These are phyloP conservation scores for Syzygium aromaticum DNA, from an alignment of 345 rosid species.

Conservation along the genomic window DNA sequence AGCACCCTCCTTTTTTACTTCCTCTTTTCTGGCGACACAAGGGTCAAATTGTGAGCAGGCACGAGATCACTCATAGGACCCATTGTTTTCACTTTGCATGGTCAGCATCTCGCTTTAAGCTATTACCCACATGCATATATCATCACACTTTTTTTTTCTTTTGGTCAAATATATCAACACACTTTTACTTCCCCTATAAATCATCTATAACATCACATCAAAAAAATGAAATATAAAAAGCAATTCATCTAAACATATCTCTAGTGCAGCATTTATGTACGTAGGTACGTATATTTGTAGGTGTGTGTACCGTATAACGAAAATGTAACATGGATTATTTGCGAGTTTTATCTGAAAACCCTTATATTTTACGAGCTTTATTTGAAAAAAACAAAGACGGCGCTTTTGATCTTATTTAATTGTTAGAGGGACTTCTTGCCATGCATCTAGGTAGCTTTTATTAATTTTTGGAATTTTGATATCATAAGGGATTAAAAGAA, in stretches of 20 bases:
- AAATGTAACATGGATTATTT: not conserved
- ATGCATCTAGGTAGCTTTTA: not conserved
- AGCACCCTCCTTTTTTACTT: not conserved
- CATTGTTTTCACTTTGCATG: not conserved
- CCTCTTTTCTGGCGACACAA: slow-evolving; percentile 1
- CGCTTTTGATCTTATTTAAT: not conserved
- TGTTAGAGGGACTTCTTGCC: not conserved
- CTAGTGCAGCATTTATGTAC: not conserved
- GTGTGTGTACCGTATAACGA: not conserved
- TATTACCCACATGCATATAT: not conserved
- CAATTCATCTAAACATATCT: not conserved
- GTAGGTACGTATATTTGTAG: not conserved
- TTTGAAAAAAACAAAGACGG: not conserved
- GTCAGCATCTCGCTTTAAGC: not conserved
- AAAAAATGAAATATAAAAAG: not conserved
- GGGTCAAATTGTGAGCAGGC: not conserved
- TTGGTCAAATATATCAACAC: not conserved
- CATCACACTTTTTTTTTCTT: not conserved
- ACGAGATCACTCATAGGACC: not conserved
- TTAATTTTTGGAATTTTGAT: not conserved
- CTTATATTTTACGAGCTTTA: not conserved
- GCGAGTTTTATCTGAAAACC: not conserved
- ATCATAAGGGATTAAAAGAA: not conserved
- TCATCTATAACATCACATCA: not conserved
- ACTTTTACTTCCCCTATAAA: not conserved